Evolutionary conservation across 2,329 filamentous ascomycete genomes (phyloP).

Genomic region (Penicillium hordei): DNA sequence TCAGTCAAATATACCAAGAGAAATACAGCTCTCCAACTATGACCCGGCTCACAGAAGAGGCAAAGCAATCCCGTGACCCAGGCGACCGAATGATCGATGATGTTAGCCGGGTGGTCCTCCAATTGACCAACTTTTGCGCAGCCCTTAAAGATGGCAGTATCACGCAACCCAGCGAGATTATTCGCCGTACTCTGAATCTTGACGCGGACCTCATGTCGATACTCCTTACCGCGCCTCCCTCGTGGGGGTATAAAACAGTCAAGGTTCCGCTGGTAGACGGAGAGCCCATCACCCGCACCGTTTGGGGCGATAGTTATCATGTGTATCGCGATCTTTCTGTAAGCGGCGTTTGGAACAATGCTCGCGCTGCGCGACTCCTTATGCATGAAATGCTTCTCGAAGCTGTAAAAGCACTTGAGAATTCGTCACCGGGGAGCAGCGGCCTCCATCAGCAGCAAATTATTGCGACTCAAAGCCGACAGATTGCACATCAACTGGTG

Average conservation of each 20-base stretch:
- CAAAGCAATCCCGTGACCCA: neutral
- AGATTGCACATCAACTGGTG: conserved; percentile 1
- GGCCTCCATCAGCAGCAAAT: neutral
- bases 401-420: neutral
- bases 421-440: neutral
- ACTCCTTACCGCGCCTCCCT: neutral
- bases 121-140: conserved; percentile 6
- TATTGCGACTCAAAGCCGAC: conserved; percentile 1
- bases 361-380: conserved; percentile 8
- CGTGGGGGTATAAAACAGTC: conserved; percentile 8
- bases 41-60: neutral
- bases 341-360: conserved; percentile 14
- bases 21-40: conserved; percentile 1
- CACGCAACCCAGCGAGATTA: conserved; percentile 1
- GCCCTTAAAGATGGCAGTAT: neutral
- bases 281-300: neutral
- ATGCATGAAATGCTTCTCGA: conserved; percentile 14
- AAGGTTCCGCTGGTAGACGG: conserved; percentile 1
- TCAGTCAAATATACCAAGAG: conserved; percentile 5
- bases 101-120: neutral
- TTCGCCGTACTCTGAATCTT: conserved; percentile 4
- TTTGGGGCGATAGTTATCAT: conserved; percentile 14
- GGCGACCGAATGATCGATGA: conserved; percentile 5
- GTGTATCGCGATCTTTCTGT: conserved; percentile 6
- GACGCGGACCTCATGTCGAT: conserved; percentile 10